phyloP scores from a whole-genome alignment of 2,329 filamentous ascomycete species.

The Nemania sp. region DNA sequence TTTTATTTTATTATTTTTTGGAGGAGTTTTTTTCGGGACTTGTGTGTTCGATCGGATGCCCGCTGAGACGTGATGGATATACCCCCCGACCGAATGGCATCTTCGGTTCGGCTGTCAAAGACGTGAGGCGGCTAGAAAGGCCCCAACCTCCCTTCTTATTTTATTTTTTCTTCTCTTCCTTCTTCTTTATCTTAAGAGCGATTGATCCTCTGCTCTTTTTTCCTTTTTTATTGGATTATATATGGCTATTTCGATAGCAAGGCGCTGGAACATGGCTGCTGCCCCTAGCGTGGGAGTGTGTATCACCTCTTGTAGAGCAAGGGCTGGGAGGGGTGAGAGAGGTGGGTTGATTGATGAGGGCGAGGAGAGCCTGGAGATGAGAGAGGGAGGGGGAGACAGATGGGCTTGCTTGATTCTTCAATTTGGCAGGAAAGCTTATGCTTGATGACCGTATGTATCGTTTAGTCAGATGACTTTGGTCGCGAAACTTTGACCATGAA shows the following conservation, averaged over 20 bases:
- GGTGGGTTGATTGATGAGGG: not conserved
- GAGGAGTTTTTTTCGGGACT: conserved; percentile 31
- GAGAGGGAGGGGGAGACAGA: not conserved
- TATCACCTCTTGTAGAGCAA: not conserved
- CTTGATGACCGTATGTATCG: conserved; percentile 1
- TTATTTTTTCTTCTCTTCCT: not conserved
- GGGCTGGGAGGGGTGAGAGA: not conserved
- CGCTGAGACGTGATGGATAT: conserved; percentile 34
- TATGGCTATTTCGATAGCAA: not conserved
- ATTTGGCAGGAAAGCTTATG: not conserved
- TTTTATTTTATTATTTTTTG: no score
- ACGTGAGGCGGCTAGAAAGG: not conserved
- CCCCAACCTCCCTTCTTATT: not conserved
- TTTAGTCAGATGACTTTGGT: conserved; percentile 1
- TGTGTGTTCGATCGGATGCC: no score
- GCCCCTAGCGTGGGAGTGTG: not conserved
- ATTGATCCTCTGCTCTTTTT: not conserved
- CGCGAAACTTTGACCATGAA: not conserved
- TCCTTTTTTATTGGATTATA: not conserved
- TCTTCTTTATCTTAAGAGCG: not conserved
- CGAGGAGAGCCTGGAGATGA: not conserved
- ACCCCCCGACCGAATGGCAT: conserved; percentile 33
- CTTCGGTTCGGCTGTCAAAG: conserved; percentile 2
- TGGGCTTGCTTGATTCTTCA: not conserved
- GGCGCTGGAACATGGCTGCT: not conserved